phyloP scores from a whole-genome alignment of 805 yeast genomes.

The Starmerella ratchasimensis region DNA sequence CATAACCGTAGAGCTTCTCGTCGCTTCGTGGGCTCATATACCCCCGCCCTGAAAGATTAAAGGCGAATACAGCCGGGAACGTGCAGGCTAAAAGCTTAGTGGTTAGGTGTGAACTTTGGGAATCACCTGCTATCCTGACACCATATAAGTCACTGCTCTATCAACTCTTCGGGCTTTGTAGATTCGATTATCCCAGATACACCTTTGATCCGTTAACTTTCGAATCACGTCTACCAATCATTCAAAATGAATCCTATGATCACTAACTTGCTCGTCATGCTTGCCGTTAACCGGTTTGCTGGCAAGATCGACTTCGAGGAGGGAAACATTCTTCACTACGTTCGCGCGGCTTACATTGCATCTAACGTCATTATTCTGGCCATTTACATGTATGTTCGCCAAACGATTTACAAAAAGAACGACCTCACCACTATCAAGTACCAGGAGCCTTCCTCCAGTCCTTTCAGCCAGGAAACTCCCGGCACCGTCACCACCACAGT shows the following conservation, averaged over 20 bases:
- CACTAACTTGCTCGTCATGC: conserved; percentile 76
- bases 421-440: conserved; percentile 82
- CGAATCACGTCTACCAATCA: too few relatives aligned
- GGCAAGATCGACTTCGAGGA: conserved; percentile 80
- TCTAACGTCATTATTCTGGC: conserved; percentile 53
- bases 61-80: too few relatives aligned
- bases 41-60: too few relatives aligned
- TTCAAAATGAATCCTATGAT: conserved; percentile 70
- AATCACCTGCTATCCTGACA: too few relatives aligned
- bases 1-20: too few relatives aligned
- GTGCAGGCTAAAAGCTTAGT: too few relatives aligned
- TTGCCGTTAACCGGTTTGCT: conserved; percentile 90
- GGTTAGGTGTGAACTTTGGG: too few relatives aligned
- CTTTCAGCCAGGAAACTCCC: conserved; percentile 59
- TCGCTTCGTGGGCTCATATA: too few relatives aligned
- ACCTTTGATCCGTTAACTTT: background rate
- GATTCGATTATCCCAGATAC: background rate
- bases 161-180: background rate
- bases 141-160: too few relatives aligned
- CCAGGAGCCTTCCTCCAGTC: conserved; percentile 66
- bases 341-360: conserved; percentile 55
- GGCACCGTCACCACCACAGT: conserved; percentile 74
- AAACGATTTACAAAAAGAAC: conserved; percentile 54
- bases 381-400: conserved; percentile 53
- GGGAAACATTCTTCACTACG: conserved; percentile 56